Base-by-base conservation (phyloP, 768 basidiomycete species). In the Lanmaoa rubissima region DNA sequence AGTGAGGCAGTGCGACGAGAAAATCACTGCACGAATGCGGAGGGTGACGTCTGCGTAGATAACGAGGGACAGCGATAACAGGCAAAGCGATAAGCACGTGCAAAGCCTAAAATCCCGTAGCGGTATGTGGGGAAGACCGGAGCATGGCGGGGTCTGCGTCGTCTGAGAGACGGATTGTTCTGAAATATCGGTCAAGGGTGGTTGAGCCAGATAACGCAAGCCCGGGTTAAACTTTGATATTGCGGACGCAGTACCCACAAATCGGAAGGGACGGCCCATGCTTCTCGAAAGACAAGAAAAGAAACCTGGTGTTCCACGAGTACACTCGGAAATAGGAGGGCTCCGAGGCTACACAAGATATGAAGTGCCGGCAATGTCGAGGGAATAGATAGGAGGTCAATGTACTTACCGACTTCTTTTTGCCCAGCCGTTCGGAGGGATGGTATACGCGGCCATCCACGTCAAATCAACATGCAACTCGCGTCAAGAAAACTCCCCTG, bases 21-120 rank as follows among this genome's bases (percentile, higher is more conserved):
- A 61, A 59, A 62, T 62, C 63, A 52, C 46, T 43, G 52, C 2
- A 53, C 59, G 24, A 49, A 61, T 55, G 51, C 2, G 58, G 21
- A 24, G 21, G 21, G 58, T 64, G 65, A 64, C 65, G 57, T 65
- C 26, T 57, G 52, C 46, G 52, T 24, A 46, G 60, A 62, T 62
- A 56, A 48, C 26, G 51, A 39, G 54, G 36, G 49, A 51, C 48
- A 24, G 3, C 50, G 62, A 63, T 63, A 61, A 44, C 58, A 34
- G 42, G 43, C 21, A 26, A 49, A 36, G 21, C 36, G 54, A 54
- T 63, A 31, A 63, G 57, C 46, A 39, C 50, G 41, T 5, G 6
- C 26, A 45, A 19, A 17, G 38, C n/a, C 4, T 45, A 43, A 46
- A 9, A 34, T 46, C 4, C 31, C 5, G 28, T 40, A 14, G 32